Conservation (phyloP, 306 rosid genomes). For the Dryas alaskensis region DNA sequence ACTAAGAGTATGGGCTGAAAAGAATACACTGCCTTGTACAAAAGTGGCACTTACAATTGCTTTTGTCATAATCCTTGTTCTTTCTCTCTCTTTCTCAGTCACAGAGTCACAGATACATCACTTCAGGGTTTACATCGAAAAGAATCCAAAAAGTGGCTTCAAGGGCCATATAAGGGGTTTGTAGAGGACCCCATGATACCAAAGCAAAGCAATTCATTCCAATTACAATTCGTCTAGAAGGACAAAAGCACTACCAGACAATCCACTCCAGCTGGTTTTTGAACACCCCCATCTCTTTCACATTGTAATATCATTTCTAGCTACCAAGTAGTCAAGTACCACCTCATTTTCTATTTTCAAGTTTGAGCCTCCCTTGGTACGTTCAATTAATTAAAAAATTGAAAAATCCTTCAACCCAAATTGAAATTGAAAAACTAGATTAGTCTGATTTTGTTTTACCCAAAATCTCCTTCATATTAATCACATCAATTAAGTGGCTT, state of each 20-base stretch:
- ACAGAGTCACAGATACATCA: slow-evolving; percentile 15
- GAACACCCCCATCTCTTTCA: slow-evolving; percentile 23
- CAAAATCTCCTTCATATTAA: too few relatives aligned
- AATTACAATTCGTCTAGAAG: slow-evolving; percentile 31
- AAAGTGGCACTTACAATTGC: neutral
- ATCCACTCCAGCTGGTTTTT: slow-evolving; percentile 47
- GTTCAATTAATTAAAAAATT: too few relatives aligned
- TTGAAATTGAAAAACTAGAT: too few relatives aligned
- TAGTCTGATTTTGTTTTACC: too few relatives aligned
- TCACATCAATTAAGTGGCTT: too few relatives aligned
- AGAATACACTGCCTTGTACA: neutral
- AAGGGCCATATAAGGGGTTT: slow-evolving; percentile 20
- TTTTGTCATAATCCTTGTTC: slow-evolving; percentile 10
- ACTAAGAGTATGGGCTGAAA: neutral
- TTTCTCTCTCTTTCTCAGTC: neutral
- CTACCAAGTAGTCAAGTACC: neutral
- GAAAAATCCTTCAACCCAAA: too few relatives aligned
- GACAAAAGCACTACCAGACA: slow-evolving; percentile 28
- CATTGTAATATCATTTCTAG: slow-evolving; percentile 2
- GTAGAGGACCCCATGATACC: slow-evolving; percentile 33
- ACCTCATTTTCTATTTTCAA: neutral
- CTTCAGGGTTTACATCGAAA: slow-evolving; percentile 21
- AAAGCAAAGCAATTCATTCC: slow-evolving; percentile 41
- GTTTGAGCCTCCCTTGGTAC: too few relatives aligned
- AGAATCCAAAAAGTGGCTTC: slow-evolving; percentile 60